phyloP scores from a whole-genome alignment of 371 early-diverging fungal genomes.

The Spraguea lophii region DNA sequence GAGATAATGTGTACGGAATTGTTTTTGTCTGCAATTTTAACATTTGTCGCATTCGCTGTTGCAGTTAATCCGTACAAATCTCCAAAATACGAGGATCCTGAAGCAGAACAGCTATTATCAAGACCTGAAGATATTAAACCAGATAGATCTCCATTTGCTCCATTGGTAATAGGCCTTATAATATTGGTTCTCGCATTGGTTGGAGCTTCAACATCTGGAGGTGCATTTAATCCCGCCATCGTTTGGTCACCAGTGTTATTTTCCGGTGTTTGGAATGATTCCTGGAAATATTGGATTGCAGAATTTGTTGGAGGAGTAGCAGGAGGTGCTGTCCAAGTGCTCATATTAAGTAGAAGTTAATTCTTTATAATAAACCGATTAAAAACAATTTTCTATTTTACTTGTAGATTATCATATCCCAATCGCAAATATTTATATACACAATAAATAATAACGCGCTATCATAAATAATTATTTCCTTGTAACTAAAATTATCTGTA shows the following conservation, averaged over 20 bases:
- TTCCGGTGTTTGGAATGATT: conserved; percentile 48
- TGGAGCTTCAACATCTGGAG: conserved; percentile 51
- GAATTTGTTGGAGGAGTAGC: conserved; percentile 51
- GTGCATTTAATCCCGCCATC: conserved; percentile 55
- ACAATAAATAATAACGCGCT: too few species aligned
- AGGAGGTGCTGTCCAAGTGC: conserved; percentile 47
- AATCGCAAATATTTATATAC: too few species aligned
- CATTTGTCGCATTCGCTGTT: conserved; percentile 54
- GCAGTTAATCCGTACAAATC: conserved; percentile 55
- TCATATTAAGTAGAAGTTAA: conserved; percentile 23
- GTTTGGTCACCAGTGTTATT: conserved; percentile 48
- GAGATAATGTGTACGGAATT: conserved; percentile 48
- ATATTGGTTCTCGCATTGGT: conserved; percentile 53
- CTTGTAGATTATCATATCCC: too few species aligned
- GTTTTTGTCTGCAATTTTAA: conserved; percentile 52
- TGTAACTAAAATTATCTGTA: too few species aligned
- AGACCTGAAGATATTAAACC: conserved; percentile 13
- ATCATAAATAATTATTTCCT: too few species aligned
- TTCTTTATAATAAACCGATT: too few species aligned
- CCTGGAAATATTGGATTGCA: conserved; percentile 51
- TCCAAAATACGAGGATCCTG: conserved; percentile 46
- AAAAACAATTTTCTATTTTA: too few species aligned
- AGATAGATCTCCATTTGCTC: conserved; percentile 41
- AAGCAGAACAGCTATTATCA: conserved; percentile 15
- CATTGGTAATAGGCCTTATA: conserved; percentile 50